These are phyloP conservation scores for Termitomyces sp. DNA, from an alignment of 768 basidiomycete genomes.

Conservation along the genomic window DNA sequence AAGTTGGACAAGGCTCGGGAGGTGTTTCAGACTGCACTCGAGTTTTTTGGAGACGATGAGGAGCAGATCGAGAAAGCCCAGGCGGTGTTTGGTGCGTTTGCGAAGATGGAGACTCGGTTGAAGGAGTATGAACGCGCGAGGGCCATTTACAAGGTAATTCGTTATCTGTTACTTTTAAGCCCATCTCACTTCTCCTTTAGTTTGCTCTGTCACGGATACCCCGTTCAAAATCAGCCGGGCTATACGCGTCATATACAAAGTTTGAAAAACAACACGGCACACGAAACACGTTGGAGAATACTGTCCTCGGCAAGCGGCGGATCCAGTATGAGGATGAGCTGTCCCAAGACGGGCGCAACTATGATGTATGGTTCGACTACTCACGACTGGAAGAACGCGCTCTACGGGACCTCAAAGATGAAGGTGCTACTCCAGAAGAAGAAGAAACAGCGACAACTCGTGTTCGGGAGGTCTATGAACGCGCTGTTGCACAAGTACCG, in stretches of 20 bases:
- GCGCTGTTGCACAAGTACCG: conserved; percentile 93
- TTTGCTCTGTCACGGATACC: conserved; percentile 94
- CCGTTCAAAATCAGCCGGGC: conserved; percentile 78
- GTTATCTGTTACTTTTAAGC: too few relatives aligned
- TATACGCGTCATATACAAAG: conserved; percentile 93
- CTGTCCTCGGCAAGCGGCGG: conserved; percentile 94
- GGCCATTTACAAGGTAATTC: conserved; percentile 96
- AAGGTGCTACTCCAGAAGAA: conserved; percentile 69
- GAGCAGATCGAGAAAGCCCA: conserved; percentile 96
- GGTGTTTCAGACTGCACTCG: conserved; percentile 86
- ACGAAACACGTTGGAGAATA: conserved; percentile 81
- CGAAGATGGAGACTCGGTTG: conserved; percentile 93
- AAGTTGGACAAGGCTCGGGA: conserved; percentile 70
- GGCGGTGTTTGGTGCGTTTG: conserved; percentile 88
- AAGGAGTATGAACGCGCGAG: conserved; percentile 97
- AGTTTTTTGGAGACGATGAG: conserved; percentile 85
- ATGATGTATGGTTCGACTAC: conserved; percentile 98
- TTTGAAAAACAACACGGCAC: conserved; percentile 98
- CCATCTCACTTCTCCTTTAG: conserved; percentile 30
- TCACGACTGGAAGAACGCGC: conserved; percentile 90
- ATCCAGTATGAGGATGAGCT: conserved; percentile 99
- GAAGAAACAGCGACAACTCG: conserved; percentile 54
- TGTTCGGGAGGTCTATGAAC: conserved; percentile 91
- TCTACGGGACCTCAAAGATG: conserved; percentile 64
- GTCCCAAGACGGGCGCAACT: conserved; percentile 85